Conservation (phyloP, 2,329 filamentous ascomycete species). For the Byssothecium circinans region DNA sequence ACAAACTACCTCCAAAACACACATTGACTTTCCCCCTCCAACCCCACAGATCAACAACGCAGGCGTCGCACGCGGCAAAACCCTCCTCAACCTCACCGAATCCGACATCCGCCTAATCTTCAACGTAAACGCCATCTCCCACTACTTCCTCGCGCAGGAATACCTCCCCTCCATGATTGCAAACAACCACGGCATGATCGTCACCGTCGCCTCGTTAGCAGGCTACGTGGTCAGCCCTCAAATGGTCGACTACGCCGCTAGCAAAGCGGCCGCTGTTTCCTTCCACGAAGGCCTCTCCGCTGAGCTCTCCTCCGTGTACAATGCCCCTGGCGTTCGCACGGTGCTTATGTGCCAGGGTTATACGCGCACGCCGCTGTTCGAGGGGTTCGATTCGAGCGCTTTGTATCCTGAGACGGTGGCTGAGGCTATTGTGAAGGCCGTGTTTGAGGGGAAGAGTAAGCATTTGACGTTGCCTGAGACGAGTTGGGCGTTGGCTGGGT, state of each 20-base stretch:
- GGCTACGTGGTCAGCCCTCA: conserved; percentile 62
- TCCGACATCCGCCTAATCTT: conserved; percentile 67
- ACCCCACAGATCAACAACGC: conserved; percentile 80
- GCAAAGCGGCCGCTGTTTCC: conserved; percentile 66
- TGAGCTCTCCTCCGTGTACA: conserved; percentile 56
- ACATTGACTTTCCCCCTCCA: too few relatives aligned
- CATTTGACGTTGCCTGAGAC: conserved; percentile 59
- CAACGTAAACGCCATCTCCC: conserved; percentile 69
- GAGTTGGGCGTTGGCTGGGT: conserved; percentile 36
- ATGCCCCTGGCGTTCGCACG: conserved; percentile 65
- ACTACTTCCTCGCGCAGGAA: conserved; percentile 66
- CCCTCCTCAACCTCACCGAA: conserved; percentile 61
- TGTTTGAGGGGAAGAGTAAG: conserved; percentile 60
- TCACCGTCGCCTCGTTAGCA: conserved; percentile 68
- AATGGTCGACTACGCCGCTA: conserved; percentile 68
- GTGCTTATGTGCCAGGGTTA: conserved; percentile 67
- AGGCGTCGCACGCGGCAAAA: conserved; percentile 63
- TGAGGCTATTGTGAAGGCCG: conserved; percentile 62
- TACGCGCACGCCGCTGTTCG: conserved; percentile 63
- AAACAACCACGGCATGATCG: conserved; percentile 70
- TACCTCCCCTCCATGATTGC: conserved; percentile 68
- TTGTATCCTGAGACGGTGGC: conserved; percentile 66
- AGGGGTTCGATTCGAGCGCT: conserved; percentile 54
- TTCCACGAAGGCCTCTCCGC: conserved; percentile 65
- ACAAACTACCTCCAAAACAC: too few relatives aligned